phyloP scores from a whole-genome alignment of 192 early-diverging fungal species.

The Rhizoclosmatium sp. region DNA sequence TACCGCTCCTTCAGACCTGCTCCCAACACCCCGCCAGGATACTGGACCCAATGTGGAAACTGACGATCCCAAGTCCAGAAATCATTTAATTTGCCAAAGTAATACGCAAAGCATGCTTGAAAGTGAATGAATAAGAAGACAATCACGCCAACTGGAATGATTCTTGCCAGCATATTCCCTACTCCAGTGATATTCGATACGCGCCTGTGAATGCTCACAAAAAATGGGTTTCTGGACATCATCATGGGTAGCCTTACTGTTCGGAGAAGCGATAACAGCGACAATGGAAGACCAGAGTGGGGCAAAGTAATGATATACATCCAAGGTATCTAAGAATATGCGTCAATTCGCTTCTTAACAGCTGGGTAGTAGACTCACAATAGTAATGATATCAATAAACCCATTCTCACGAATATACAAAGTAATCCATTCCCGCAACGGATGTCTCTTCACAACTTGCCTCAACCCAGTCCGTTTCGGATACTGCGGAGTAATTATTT shows the following conservation, averaged over 20 bases:
- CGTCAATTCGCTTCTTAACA: background rate
- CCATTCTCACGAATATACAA: background rate
- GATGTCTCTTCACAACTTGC: background rate
- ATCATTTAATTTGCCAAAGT: conserved; percentile 11
- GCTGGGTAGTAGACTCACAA: background rate
- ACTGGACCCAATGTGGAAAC: conserved; percentile 2
- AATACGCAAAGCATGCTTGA: conserved; percentile 37
- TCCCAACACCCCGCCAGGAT: background rate
- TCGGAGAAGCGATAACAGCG: conserved; percentile 6
- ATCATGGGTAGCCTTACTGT: background rate
- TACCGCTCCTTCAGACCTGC: background rate
- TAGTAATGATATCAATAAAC: conserved; percentile 12
- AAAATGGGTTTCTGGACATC: background rate
- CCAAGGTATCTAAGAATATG: background rate
- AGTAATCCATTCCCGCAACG: background rate
- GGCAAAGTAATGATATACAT: background rate
- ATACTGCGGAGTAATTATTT: conserved; percentile 1
- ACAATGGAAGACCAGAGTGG: background rate
- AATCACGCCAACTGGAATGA: conserved; percentile 7
- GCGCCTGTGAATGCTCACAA: background rate
- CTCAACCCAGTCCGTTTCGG: background rate
- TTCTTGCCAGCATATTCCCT: conserved; percentile 15
- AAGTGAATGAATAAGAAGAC: conserved; percentile 37
- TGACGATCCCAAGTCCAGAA: background rate
- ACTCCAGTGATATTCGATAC: conserved; percentile 15